These are phyloP conservation scores for Xylaria sp. DNA, from an alignment of 495 filamentous ascomycete species.

Conservation along the genomic window DNA sequence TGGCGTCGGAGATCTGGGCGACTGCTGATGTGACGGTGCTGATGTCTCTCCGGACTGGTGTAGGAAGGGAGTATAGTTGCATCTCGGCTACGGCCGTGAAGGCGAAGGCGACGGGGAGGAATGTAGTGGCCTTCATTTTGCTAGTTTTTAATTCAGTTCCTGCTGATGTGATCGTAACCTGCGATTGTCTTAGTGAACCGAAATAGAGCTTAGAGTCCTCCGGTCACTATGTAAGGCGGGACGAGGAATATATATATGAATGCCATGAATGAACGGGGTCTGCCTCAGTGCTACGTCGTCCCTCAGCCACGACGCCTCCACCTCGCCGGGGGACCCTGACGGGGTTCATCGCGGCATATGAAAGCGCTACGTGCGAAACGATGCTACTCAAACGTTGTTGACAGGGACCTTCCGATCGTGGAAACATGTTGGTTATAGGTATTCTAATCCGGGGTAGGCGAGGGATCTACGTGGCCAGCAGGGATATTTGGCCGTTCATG, in stretches of 20 bases:
- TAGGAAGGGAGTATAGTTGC: slow-evolving; percentile 37
- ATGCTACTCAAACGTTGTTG: background rate
- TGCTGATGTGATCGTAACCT: background rate
- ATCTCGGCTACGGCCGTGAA: slow-evolving; percentile 30
- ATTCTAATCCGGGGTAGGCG: slow-evolving; percentile 19
- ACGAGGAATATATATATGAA: background rate
- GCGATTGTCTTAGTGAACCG: background rate
- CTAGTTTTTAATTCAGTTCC: background rate
- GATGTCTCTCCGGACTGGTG: slow-evolving; percentile 44
- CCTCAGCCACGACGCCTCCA: slow-evolving; percentile 19
- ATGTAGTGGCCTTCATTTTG: slow-evolving; percentile 53
- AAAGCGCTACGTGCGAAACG: background rate
- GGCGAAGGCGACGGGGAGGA: slow-evolving; percentile 45
- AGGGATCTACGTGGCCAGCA: background rate
- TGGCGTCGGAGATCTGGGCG: slow-evolving; percentile 40
- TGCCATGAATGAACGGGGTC: background rate
- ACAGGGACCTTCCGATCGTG: slow-evolving; percentile 4
- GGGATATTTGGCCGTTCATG: background rate
- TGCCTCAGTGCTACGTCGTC: background rate
- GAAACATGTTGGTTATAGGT: slow-evolving; percentile 7
- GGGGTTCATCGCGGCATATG: slow-evolving; percentile 1
- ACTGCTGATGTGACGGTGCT: slow-evolving; percentile 43
- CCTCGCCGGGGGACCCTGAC: background rate
- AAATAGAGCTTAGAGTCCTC: background rate
- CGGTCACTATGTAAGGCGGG: background rate